phyloP scores from a whole-genome alignment of 2,329 filamentous ascomycete species.

The Aspergillus neotritici region DNA sequence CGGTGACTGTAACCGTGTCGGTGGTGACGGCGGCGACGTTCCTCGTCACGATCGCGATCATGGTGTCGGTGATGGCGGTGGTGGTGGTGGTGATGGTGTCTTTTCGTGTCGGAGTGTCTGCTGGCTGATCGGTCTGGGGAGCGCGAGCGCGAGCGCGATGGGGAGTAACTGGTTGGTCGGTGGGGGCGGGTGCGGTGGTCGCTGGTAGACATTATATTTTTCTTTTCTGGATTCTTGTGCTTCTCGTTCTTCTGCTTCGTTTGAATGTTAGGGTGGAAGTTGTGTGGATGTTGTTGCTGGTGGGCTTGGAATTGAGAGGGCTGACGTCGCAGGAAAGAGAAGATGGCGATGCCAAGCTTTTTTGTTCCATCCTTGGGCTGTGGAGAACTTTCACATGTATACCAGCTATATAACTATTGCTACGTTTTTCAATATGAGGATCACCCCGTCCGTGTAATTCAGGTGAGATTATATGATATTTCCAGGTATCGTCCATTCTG shows the following conservation, averaged over 20 bases:
- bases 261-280: too few relatives aligned
- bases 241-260: too few relatives aligned
- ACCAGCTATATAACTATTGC: background rate
- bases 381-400: background rate
- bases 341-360: slow-evolving; percentile 10
- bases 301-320: background rate
- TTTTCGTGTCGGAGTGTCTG: slow-evolving; percentile 22
- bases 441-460: too few relatives aligned
- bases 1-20: slow-evolving; percentile 15
- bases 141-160: slow-evolving; percentile 30
- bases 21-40: slow-evolving; percentile 6
- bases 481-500: too few relatives aligned
- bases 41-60: slow-evolving; percentile 4
- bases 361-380: background rate
- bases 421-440: background rate
- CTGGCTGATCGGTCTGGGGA: slow-evolving; percentile 29
- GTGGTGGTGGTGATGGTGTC: slow-evolving; percentile 28
- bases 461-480: too few relatives aligned
- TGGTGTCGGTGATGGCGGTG: slow-evolving; percentile 16
- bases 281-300: background rate
- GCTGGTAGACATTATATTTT: slow-evolving; percentile 5
- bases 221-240: background rate
- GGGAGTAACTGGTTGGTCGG: slow-evolving; percentile 8
- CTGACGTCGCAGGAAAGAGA: background rate
- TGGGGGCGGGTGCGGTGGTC: slow-evolving; percentile 10